phyloP scores from a whole-genome alignment of 345 rosid genomes.

The Hevea brasiliensis region DNA sequence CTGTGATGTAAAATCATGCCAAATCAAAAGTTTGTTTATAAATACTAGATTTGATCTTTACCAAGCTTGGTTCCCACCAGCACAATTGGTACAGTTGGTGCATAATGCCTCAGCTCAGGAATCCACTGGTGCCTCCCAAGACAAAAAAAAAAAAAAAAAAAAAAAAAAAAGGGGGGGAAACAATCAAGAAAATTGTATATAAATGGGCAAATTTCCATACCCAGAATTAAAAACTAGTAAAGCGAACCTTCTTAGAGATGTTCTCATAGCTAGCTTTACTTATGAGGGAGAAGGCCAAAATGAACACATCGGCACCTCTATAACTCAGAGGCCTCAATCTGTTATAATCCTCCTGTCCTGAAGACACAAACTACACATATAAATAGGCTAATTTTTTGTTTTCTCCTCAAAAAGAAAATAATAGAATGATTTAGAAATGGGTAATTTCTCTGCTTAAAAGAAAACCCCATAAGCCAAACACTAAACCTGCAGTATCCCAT shows the following conservation, averaged over 20 bases:
- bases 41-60: slow-evolving; percentile 10
- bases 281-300: slow-evolving; percentile 47
- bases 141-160: background rate
- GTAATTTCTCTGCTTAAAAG: background rate
- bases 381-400: background rate
- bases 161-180: too few relatives aligned
- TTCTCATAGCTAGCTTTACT: slow-evolving; percentile 58
- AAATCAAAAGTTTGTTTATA: background rate
- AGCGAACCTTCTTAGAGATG: slow-evolving; percentile 51
- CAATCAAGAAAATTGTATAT: background rate
- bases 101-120: slow-evolving; percentile 56
- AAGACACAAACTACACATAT: slow-evolving; percentile 3
- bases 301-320: slow-evolving; percentile 61
- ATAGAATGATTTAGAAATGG: background rate
- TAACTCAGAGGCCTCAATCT: slow-evolving; percentile 60
- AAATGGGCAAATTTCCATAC: background rate
- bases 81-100: slow-evolving; percentile 52
- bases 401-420: background rate
- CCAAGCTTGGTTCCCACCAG: slow-evolving; percentile 59
- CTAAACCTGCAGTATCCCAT: slow-evolving; percentile 58
- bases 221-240: background rate
- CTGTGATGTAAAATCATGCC: background rate
- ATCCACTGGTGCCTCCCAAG: slow-evolving; percentile 38
- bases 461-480: background rate
- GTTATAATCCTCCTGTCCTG: slow-evolving; percentile 64